A percentile compares a stretch with the other conserved stretches of the same genome.
These are phyloP conservation scores for Sclerotinia trifoliorum DNA, from an alignment of 2,329 filamentous ascomycete species.

Conservation along the genomic window DNA sequence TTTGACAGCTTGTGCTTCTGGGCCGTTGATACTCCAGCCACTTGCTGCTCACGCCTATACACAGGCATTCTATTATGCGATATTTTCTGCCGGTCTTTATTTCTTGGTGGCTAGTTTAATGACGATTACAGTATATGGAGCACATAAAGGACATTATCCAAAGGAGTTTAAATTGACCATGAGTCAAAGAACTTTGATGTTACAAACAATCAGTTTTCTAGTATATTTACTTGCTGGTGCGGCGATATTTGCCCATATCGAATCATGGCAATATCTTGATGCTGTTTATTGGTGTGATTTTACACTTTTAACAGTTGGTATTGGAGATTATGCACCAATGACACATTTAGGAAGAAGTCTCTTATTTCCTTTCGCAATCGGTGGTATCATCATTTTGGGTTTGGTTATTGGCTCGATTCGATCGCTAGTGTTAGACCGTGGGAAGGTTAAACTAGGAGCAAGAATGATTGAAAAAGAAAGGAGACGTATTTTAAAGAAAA, in stretches of 20 bases:
- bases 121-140: slow-evolving; percentile 76
- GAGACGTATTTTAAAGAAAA: slow-evolving; percentile 46
- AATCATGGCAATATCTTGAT: slow-evolving; percentile 75
- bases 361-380: slow-evolving; percentile 77
- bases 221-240: slow-evolving; percentile 78
- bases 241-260: slow-evolving; percentile 68
- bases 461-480: slow-evolving; percentile 61
- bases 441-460: slow-evolving; percentile 52
- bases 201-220: slow-evolving; percentile 85
- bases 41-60: slow-evolving; percentile 61
- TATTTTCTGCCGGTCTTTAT: slow-evolving; percentile 75
- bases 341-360: slow-evolving; percentile 64
- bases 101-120: slow-evolving; percentile 75
- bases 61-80: slow-evolving; percentile 83
- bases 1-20: slow-evolving; percentile 63
- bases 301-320: slow-evolving; percentile 63
- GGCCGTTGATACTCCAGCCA: slow-evolving; percentile 52
- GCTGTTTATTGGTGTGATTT: slow-evolving; percentile 78
- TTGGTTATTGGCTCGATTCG: slow-evolving; percentile 79
- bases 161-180: slow-evolving; percentile 77
- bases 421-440: slow-evolving; percentile 60
- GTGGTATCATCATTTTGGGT: slow-evolving; percentile 82
- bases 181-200: slow-evolving; percentile 81
- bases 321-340: slow-evolving; percentile 53
- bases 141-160: slow-evolving; percentile 65